Percentiles rank a stretch among this genome's conserved stretches.
Conservation (phyloP, 768 basidiomycete genomes). For the Strobilomyces echinocephalus region DNA sequence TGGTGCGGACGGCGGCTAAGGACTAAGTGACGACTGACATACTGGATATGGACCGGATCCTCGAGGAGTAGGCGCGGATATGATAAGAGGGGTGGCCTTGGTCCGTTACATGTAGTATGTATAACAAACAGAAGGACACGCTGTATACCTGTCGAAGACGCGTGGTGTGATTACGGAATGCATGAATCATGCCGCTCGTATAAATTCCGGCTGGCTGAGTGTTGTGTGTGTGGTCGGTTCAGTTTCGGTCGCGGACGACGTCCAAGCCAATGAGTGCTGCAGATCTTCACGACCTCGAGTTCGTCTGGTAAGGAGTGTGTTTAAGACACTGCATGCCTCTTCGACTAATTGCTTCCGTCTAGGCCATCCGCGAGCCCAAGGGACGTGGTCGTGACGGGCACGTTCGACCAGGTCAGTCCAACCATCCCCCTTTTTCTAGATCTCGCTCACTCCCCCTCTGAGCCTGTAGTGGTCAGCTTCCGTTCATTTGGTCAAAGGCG, state of each 20-base stretch:
- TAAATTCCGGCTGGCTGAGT: conserved; percentile 17
- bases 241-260: conserved; percentile 18
- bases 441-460: conserved; percentile 4
- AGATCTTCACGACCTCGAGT: conserved; percentile 48
- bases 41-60: conserved; percentile 1
- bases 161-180: conserved; percentile 24
- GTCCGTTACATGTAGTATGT: background rate
- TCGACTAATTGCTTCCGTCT: conserved; percentile 8
- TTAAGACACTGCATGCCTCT: conserved; percentile 4
- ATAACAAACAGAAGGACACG: conserved; percentile 5
- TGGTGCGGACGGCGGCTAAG: conserved; percentile 20
- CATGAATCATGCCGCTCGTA: conserved; percentile 3
- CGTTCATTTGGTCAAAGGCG: conserved; percentile 47
- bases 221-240: conserved; percentile 4
- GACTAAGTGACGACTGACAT: background rate
- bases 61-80: conserved; percentile 10
- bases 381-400: conserved; percentile 66
- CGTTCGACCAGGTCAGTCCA: conserved; percentile 68
- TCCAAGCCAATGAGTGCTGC: conserved; percentile 27
- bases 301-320: conserved; percentile 44
- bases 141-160: conserved; percentile 7
- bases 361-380: conserved; percentile 59
- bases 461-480: conserved; percentile 55
- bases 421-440: background rate
- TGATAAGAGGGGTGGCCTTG: background rate